A percentile compares a stretch with the other conserved stretches of the same genome.
Conservation (phyloP, 202 grass and related monocot genomes). For the Dendrocalamus latiflorus region DNA sequence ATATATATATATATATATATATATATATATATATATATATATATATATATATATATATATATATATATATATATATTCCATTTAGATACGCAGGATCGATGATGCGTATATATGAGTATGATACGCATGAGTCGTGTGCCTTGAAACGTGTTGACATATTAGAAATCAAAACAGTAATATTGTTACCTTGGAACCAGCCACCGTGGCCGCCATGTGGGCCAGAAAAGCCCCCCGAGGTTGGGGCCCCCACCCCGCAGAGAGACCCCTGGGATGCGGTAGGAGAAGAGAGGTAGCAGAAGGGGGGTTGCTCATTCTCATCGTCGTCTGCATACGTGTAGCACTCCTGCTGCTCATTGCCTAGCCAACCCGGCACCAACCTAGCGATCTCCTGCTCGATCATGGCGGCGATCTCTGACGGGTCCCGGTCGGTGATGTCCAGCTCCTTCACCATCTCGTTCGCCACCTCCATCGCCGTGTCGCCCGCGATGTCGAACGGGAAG, state of each 20-base stretch:
- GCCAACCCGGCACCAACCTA: slow-evolving; percentile 51
- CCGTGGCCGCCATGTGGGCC: not conserved
- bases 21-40: no score
- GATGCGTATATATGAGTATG: no score
- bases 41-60: no score
- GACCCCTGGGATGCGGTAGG: slow-evolving; percentile 62
- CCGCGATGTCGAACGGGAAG: slow-evolving; percentile 74
- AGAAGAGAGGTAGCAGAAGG: slow-evolving; percentile 57
- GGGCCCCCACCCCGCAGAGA: slow-evolving; percentile 11
- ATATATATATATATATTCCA: no score
- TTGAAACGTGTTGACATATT: no score
- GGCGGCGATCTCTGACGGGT: slow-evolving; percentile 63
- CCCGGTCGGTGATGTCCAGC: slow-evolving; percentile 63
- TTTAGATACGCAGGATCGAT: no score
- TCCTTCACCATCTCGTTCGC: slow-evolving; percentile 92
- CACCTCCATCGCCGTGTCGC: slow-evolving; percentile 73
- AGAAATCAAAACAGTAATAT: not conserved
- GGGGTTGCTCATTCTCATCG: slow-evolving; percentile 38
- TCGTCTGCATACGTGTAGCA: slow-evolving; percentile 28
- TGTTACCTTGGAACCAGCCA: slow-evolving; percentile 29
- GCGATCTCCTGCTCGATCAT: slow-evolving; percentile 79
- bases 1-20: no score
- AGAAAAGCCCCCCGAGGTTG: not conserved
- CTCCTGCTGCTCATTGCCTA: not conserved
- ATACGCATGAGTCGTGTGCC: no score